A percentile compares a stretch with the other conserved stretches of the same genome.
Conservation (phyloP, 768 basidiomycete species). For the Lyophyllum semitale region DNA sequence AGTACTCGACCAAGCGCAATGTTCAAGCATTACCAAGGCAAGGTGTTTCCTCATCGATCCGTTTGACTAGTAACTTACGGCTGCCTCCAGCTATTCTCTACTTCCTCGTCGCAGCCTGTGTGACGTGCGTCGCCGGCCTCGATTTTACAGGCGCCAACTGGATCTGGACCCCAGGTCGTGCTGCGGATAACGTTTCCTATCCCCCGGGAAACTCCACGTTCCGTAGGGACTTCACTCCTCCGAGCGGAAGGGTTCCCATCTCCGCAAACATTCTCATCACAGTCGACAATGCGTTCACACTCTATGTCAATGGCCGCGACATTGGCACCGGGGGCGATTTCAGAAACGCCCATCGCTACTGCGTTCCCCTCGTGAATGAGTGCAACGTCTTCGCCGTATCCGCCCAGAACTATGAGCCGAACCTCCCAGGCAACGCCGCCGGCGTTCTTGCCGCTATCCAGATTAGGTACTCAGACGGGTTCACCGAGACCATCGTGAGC, state of each 20-base stretch:
- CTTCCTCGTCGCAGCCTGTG: constrained; percentile 7
- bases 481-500: constrained; percentile 28
- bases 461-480: constrained; percentile 31
- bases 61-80: not conserved
- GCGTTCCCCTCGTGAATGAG: constrained; percentile 24
- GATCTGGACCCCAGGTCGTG: constrained; percentile 31
- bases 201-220: constrained; percentile 29
- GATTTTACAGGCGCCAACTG: constrained; percentile 22
- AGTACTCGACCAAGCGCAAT: not conserved
- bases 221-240: constrained; percentile 27
- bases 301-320: constrained; percentile 31
- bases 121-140: constrained; percentile 7
- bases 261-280: constrained; percentile 31
- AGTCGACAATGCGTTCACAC: constrained; percentile 29
- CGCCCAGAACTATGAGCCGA: constrained; percentile 16
- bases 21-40: not conserved
- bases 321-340: constrained; percentile 24
- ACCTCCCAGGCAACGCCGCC: constrained; percentile 21
- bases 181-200: constrained; percentile 11
- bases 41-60: not conserved
- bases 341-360: constrained; percentile 25
- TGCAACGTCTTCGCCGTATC: constrained; percentile 36
- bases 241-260: constrained; percentile 25
- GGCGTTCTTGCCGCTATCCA: constrained; percentile 31
- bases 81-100: not conserved